Percentiles rank a stretch among this genome's conserved stretches.
Conservation (phyloP, 108 stramenopile genomes). For the Fragilaria radians region DNA sequence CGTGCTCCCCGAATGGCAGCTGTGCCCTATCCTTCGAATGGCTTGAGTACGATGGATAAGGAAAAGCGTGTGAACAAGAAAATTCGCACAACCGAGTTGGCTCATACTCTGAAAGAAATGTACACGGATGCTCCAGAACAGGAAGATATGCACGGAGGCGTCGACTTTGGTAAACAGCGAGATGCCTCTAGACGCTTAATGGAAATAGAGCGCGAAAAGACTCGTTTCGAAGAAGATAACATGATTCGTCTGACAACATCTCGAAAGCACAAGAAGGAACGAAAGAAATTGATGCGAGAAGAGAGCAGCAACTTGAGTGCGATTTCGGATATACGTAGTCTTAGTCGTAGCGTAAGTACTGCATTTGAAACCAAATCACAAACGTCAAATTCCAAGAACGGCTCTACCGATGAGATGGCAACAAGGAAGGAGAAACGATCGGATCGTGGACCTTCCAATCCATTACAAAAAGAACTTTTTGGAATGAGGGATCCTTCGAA, state of each 20-base stretch:
- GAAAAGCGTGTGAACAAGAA: constrained; percentile 52
- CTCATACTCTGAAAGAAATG: constrained; percentile 58
- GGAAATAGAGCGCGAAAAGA: constrained; percentile 54
- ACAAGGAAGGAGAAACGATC: constrained; percentile 3
- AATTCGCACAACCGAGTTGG: constrained; percentile 65
- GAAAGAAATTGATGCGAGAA: constrained; percentile 57
- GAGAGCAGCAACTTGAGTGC: constrained; percentile 73
- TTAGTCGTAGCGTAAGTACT: constrained; percentile 51
- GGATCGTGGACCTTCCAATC: background rate
- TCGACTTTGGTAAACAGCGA: constrained; percentile 58
- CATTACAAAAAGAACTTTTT: background rate
- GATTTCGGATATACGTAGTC: constrained; percentile 69
- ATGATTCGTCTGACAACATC: constrained; percentile 73
- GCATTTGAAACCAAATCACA: constrained; percentile 35
- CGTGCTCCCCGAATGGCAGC: constrained; percentile 73
- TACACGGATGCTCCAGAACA: constrained; percentile 81
- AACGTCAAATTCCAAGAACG: constrained; percentile 9
- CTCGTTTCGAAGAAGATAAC: constrained; percentile 66
- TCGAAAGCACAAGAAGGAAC: constrained; percentile 77
- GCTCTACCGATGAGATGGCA: constrained; percentile 18
- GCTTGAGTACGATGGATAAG: constrained; percentile 40
- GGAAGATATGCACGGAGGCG: constrained; percentile 81
- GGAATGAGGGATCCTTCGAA: no score
- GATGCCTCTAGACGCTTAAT: constrained; percentile 58
- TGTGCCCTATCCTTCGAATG: constrained; percentile 65